Percentiles rank a stretch among this genome's conserved stretches.
Evolutionary conservation across 2,329 filamentous ascomycete genomes (phyloP).

Genomic region (Teratosphaeria epicoccoides): DNA sequence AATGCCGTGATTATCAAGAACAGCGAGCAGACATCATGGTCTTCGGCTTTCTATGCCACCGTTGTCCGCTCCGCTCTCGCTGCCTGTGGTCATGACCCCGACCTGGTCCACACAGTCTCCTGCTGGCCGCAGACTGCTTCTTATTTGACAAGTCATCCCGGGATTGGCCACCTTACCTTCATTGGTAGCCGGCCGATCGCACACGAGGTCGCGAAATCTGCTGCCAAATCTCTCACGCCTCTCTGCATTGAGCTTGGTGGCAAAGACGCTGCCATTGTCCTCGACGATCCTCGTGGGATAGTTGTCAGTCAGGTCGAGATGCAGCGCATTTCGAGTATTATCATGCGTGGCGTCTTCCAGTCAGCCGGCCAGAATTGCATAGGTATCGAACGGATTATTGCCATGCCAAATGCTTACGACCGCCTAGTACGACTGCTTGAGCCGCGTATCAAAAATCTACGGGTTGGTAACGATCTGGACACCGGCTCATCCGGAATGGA

Average conservation of each 20-base stretch:
- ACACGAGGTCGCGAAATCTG: slow-evolving; percentile 75
- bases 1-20: slow-evolving; percentile 90
- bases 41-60: slow-evolving; percentile 65
- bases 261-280: slow-evolving; percentile 83
- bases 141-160: slow-evolving; percentile 73
- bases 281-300: slow-evolving; percentile 57
- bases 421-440: slow-evolving; percentile 59
- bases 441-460: slow-evolving; percentile 62
- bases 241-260: slow-evolving; percentile 86
- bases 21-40: slow-evolving; percentile 94
- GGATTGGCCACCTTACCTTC: slow-evolving; percentile 83
- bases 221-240: slow-evolving; percentile 76
- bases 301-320: slow-evolving; percentile 37
- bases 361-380: slow-evolving; percentile 96
- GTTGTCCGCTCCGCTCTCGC: slow-evolving; percentile 69
- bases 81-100: slow-evolving; percentile 70
- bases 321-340: slow-evolving; percentile 62
- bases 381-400: slow-evolving; percentile 87
- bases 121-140: slow-evolving; percentile 80
- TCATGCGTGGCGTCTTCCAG: slow-evolving; percentile 90
- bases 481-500: slow-evolving; percentile 1
- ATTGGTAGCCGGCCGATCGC: slow-evolving; percentile 84
- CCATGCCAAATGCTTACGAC: slow-evolving; percentile 64
- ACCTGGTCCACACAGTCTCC: slow-evolving; percentile 71
- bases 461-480: slow-evolving; percentile 60